Evolutionary conservation across 352 stramenopile species (phyloP).

Genomic region (Thraustochytrium sp.): DNA sequence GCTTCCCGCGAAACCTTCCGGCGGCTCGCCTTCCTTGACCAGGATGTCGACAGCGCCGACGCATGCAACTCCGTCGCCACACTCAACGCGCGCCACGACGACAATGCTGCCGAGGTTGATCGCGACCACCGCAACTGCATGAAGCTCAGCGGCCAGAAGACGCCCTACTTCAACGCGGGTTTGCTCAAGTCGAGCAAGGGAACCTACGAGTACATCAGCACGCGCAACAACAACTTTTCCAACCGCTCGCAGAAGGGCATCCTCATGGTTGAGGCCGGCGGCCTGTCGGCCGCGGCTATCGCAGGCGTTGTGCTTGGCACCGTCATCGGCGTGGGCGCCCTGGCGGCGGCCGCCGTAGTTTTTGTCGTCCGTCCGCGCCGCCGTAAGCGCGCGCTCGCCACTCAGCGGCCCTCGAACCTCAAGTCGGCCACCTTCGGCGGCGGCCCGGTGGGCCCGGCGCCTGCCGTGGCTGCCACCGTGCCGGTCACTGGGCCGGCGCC

Average conservation of each 20-base stretch:
- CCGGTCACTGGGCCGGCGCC: neutral
- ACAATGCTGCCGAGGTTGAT: constrained; percentile 50
- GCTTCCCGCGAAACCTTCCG: neutral
- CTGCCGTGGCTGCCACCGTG: neutral
- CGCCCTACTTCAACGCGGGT: constrained; percentile 55
- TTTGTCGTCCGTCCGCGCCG: neutral
- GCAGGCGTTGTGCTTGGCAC: neutral
- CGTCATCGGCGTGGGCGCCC: neutral
- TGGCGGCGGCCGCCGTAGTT: neutral
- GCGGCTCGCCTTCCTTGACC: constrained; percentile 50
- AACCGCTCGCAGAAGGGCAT: constrained; percentile 46
- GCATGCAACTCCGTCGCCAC: constrained; percentile 46
- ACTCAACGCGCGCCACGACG: constrained; percentile 46
- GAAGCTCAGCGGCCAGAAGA: constrained; percentile 52
- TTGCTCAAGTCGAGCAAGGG: constrained; percentile 37
- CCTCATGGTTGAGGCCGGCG: constrained; percentile 1
- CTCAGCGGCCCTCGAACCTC: neutral
- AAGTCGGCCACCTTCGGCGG: too few species aligned
- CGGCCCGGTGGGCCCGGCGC: neutral
- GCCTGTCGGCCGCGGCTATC: neutral
- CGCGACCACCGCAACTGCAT: constrained; percentile 52
- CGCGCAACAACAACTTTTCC: constrained; percentile 56
- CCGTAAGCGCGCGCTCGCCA: neutral
- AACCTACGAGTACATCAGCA: constrained; percentile 49
- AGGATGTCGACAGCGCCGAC: constrained; percentile 46